Evolutionary conservation across 768 basidiomycete species (phyloP).

Genomic region (Dioszegia crocea): DNA sequence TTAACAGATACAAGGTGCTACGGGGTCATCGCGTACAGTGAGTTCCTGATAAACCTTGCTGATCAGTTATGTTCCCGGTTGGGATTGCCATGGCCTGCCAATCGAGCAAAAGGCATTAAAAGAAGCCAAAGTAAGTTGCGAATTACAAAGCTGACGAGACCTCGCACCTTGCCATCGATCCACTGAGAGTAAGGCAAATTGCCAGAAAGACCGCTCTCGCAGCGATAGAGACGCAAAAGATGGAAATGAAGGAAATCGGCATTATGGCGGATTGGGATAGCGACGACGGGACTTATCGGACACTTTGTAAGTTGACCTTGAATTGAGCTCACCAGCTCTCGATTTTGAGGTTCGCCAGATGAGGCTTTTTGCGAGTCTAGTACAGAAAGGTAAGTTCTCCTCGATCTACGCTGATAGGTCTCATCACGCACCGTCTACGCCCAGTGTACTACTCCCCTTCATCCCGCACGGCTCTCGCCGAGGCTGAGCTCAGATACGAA

Average conservation of each 20-base stretch:
- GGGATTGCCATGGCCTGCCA: slow-evolving; percentile 97
- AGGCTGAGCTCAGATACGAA: slow-evolving; percentile 86
- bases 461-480: slow-evolving; percentile 86
- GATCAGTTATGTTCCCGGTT: slow-evolving; percentile 88
- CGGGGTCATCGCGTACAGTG: slow-evolving; percentile 76
- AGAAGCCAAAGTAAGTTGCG: slow-evolving; percentile 59
- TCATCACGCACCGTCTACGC: slow-evolving; percentile 78
- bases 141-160: slow-evolving; percentile 34
- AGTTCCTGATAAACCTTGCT: slow-evolving; percentile 38
- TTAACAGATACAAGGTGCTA: slow-evolving; percentile 79
- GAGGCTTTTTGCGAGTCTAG: slow-evolving; percentile 78
- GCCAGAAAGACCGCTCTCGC: slow-evolving; percentile 69
- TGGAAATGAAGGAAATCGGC: slow-evolving; percentile 73
- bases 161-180: slow-evolving; percentile 61
- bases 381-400: slow-evolving; percentile 62
- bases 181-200: slow-evolving; percentile 62
- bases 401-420: slow-evolving; percentile 53
- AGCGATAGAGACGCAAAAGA: slow-evolving; percentile 70
- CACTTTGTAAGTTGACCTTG: slow-evolving; percentile 60
- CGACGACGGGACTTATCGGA: slow-evolving; percentile 65
- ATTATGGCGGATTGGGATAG: slow-evolving; percentile 87
- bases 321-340: slow-evolving; percentile 58
- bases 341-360: slow-evolving; percentile 84
- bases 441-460: slow-evolving; percentile 95
- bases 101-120: slow-evolving; percentile 91